These are phyloP conservation scores for Penicillium crustosum DNA, from an alignment of 2,329 filamentous ascomycete genomes.

Conservation along the genomic window DNA sequence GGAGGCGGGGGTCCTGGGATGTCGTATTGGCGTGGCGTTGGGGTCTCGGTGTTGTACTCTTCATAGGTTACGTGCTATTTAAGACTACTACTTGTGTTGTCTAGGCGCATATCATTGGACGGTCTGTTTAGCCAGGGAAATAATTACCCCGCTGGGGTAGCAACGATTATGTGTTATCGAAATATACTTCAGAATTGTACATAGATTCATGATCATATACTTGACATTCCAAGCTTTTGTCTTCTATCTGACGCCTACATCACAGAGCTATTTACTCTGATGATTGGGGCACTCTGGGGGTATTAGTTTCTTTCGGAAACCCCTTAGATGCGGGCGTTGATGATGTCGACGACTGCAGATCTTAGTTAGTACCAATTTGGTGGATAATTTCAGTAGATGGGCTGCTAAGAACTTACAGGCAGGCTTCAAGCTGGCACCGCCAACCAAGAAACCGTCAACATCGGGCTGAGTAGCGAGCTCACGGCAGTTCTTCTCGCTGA, in stretches of 20 bases:
- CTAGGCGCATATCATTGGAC: background rate
- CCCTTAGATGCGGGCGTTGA: slow-evolving; percentile 59
- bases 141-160: background rate
- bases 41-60: slow-evolving; percentile 45
- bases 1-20: slow-evolving; percentile 28
- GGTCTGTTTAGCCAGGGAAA: background rate
- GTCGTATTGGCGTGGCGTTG: slow-evolving; percentile 45
- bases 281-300: slow-evolving; percentile 9
- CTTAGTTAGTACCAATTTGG: slow-evolving; percentile 8
- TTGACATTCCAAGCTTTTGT: slow-evolving; percentile 24
- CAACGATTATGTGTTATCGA: slow-evolving; percentile 1
- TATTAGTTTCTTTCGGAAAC: slow-evolving; percentile 18
- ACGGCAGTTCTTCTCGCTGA: slow-evolving; percentile 96
- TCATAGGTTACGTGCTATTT: slow-evolving; percentile 29
- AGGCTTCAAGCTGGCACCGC: slow-evolving; percentile 94
- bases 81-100: background rate
- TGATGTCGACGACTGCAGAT: slow-evolving; percentile 62
- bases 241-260: slow-evolving; percentile 11
- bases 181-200: slow-evolving; percentile 23
- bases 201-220: slow-evolving; percentile 30
- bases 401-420: slow-evolving; percentile 64
- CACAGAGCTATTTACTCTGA: slow-evolving; percentile 8
- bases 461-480: slow-evolving; percentile 89
- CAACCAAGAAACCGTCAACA: slow-evolving; percentile 97
- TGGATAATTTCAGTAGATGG: background rate